Conservation (phyloP, 352 stramenopile genomes). For the Pythium monospermum region DNA sequence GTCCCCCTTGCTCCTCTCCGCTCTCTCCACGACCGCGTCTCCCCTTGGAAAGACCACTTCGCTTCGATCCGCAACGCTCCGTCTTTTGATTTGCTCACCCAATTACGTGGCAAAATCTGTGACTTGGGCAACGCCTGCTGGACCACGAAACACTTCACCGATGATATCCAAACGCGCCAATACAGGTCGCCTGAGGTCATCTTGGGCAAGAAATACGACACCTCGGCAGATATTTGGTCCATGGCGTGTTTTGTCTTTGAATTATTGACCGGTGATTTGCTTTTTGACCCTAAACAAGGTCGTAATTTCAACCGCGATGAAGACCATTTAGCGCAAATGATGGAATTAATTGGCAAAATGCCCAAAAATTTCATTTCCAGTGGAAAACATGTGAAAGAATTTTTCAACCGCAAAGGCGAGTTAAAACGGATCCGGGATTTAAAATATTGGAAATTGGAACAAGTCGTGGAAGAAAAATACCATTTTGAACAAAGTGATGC, state of each 20-base stretch:
- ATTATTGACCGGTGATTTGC: slow-evolving; percentile 97
- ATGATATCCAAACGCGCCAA: slow-evolving; percentile 99
- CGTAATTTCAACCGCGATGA: slow-evolving; percentile 85
- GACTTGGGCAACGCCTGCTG: slow-evolving; percentile 99
- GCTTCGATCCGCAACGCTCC: slow-evolving; percentile 29
- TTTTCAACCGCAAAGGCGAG: slow-evolving; percentile 97
- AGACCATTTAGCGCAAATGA: slow-evolving; percentile 99
- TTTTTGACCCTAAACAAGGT: slow-evolving; percentile 97
- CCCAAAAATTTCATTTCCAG: slow-evolving; percentile 90
- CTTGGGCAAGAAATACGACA: slow-evolving; percentile 96
- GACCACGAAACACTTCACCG: slow-evolving; percentile 98
- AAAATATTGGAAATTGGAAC: slow-evolving; percentile 96
- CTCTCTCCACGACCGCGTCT: slow-evolving; percentile 19
- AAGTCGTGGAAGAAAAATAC: slow-evolving; percentile 97
- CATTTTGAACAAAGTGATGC: slow-evolving; percentile 87
- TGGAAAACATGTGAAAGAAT: slow-evolving; percentile 94
- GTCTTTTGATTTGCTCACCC: slow-evolving; percentile 56
- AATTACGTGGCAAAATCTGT: slow-evolving; percentile 89
- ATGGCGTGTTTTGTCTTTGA: slow-evolving; percentile 99
- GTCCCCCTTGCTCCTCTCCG: background rate
- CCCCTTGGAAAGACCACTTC: slow-evolving; percentile 36
- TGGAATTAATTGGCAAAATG: slow-evolving; percentile 97
- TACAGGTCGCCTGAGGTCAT: slow-evolving; percentile 98
- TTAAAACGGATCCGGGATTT: slow-evolving; percentile 97
- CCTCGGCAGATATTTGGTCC: slow-evolving; percentile 98